These are phyloP conservation scores for Immersiporthe knoxdaviesiana DNA, from an alignment of 2,329 filamentous ascomycete species.

Conservation along the genomic window DNA sequence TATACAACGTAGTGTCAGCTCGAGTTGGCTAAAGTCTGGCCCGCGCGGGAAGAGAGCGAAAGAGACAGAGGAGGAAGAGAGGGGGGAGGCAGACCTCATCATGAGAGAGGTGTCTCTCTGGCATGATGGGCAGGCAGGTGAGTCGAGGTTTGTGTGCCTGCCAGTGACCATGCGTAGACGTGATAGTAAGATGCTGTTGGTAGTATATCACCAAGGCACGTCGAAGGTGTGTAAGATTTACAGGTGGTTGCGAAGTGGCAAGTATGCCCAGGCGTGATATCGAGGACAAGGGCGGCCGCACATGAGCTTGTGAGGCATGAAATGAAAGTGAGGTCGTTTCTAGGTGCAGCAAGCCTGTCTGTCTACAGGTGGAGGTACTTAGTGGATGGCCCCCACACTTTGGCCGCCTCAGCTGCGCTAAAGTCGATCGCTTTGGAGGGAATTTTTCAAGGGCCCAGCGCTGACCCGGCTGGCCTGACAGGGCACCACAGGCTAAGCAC, in stretches of 20 bases:
- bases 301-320: neutral
- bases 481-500: neutral
- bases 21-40: neutral
- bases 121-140: slow-evolving; percentile 34
- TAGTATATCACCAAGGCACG: neutral
- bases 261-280: neutral
- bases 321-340: slow-evolving; percentile 2
- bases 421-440: neutral
- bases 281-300: neutral
- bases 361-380: too few relatives aligned
- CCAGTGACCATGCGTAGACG: neutral
- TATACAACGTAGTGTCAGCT: slow-evolving; percentile 29
- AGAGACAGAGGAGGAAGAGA: too few relatives aligned
- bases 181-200: neutral
- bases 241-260: neutral
- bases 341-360: neutral
- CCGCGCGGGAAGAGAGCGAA: neutral
- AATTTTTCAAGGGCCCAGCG: neutral
- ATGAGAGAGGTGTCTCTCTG: slow-evolving; percentile 39
- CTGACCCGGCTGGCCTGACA: neutral
- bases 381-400: slow-evolving; percentile 1
- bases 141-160: neutral
- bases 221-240: neutral
- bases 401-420: neutral
- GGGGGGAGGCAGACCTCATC: slow-evolving; percentile 43